Evolutionary conservation across 2,329 filamentous ascomycete species (phyloP), one percentile per base, ranked within the genome.

Genomic region (Sclerotinia glacialis): DNA sequence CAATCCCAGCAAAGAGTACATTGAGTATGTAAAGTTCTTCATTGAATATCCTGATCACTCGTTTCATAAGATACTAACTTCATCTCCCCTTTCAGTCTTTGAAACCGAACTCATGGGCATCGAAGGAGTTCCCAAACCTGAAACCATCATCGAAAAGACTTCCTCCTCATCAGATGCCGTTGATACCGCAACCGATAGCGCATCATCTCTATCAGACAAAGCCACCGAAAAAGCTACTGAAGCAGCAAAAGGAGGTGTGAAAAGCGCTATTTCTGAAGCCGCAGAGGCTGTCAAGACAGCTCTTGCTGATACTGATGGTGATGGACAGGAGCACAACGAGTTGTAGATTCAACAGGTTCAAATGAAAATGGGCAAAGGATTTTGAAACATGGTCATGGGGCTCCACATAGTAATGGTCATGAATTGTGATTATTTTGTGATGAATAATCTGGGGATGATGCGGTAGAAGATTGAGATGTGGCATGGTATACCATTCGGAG

Each of bases 51-150:
- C 26, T 11, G 4, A 11, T 7, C 28, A 26, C 12, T 40, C 12
- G 2, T 40, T 47, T 67, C 60, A 59, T n/a, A 47, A 47, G 58
- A 61, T 28, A 37, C 55, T n/a, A 16, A 50, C 31, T n/a, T 37
- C 31, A 21, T 16, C 11, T 55, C 21, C 23, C 11, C 18, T 7
- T 23, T 21, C 73, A 90, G 87, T 98, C 64, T 97, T 98, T 76
- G 92, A 96, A 82, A 97, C 93, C 55, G 92, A 97, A 80, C 82
- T 98, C 71, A 82, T 97, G 74, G 89, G 85, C 66, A 97, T 98
- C 75, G 82, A 88, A 21, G 93, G 93, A 40, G 90, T 94, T 46
- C 59, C 58, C 8, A 56, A 23, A 26, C 65, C 65, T 6, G 65
- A 67, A 23, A 34, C 21, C 7, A 64, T 67, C n/a, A 54, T 64